phyloP scores from a whole-genome alignment of 73 alveolate species.

The Tetrahymena elliotti region DNA sequence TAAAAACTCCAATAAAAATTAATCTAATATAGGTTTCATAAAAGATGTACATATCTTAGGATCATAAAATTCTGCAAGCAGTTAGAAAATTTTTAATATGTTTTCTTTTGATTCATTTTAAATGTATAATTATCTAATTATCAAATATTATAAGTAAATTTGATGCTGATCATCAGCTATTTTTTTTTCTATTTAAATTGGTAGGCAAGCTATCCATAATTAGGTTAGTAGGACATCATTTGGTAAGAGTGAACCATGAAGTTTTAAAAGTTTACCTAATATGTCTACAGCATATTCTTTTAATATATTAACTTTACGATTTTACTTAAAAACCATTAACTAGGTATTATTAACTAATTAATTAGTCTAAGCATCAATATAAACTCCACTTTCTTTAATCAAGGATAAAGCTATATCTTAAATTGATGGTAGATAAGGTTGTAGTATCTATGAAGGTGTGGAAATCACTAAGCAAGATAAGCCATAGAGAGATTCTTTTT shows the following conservation, averaged over 20 bases:
- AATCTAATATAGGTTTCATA: background rate
- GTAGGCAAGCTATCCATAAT: background rate
- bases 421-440: background rate
- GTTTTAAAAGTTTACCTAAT: background rate
- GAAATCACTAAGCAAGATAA: background rate
- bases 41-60: background rate
- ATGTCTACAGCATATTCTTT: background rate
- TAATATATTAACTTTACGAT: background rate
- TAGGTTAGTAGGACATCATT: background rate
- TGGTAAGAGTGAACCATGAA: background rate
- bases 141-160: background rate
- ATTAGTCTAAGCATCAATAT: background rate
- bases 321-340: background rate
- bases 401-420: background rate
- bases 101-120: background rate
- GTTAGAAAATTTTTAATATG: background rate
- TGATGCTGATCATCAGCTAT: background rate
- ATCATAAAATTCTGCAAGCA: background rate
- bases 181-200: background rate
- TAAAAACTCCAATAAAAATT: background rate
- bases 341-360: background rate
- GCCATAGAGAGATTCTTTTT: background rate
- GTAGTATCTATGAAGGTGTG: background rate
- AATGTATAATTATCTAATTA: background rate
- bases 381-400: background rate